A percentile compares a stretch with the other conserved stretches of the same genome.
phyloP scores from a whole-genome alignment of 305 asterid species.

The Fraxinus nigra region DNA sequence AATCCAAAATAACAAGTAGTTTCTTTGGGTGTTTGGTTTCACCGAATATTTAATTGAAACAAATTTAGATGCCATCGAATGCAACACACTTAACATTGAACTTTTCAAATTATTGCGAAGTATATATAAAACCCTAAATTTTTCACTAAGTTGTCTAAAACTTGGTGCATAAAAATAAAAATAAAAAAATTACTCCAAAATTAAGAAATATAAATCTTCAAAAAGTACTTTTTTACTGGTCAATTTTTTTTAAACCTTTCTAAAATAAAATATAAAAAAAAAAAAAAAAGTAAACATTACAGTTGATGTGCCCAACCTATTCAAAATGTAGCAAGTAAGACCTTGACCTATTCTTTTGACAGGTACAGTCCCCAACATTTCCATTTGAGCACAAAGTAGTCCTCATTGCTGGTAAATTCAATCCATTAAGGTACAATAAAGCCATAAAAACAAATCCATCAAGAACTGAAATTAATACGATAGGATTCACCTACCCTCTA shows the following conservation, averaged over 20 bases:
- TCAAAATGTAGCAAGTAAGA: neutral
- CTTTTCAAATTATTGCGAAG: too few species aligned
- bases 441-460: neutral
- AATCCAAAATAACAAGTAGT: neutral
- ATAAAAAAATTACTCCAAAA: neutral
- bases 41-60: neutral
- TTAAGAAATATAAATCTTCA: neutral
- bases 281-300: neutral
- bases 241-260: too few species aligned
- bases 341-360: neutral
- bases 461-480: too few species aligned
- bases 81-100: neutral
- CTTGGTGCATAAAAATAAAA: neutral
- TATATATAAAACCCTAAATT: neutral
- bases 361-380: too few species aligned
- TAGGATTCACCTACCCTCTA: slow-evolving; percentile 50
- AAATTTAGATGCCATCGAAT: too few species aligned
- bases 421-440: neutral
- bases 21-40: neutral
- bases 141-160: neutral
- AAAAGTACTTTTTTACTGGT: neutral
- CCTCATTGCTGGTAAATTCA: neutral
- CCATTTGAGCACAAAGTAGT: too few species aligned
- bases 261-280: too few species aligned
- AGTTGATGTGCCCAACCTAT: neutral